Percentiles rank a stretch among this genome's conserved stretches.
These are phyloP conservation scores for Aspergillus felis DNA, from an alignment of 2,329 filamentous ascomycete genomes.

Conservation along the genomic window DNA sequence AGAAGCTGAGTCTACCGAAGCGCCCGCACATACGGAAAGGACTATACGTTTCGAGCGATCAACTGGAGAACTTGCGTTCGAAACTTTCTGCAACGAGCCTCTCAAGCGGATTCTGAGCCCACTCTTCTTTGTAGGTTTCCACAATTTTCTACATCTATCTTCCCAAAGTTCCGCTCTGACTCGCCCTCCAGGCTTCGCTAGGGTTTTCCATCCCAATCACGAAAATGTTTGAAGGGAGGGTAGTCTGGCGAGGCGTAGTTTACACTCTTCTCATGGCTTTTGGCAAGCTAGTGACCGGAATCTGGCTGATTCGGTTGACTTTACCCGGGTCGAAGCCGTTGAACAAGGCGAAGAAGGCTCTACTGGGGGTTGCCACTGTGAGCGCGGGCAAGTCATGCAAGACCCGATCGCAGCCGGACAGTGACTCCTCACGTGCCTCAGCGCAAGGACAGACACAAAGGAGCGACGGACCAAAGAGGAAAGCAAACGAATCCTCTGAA, in stretches of 20 bases:
- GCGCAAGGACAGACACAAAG: neutral
- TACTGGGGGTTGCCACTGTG: neutral
- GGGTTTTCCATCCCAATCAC: conserved; percentile 76
- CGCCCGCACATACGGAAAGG: neutral
- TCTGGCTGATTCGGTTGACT: conserved; percentile 51
- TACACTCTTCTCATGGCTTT: conserved; percentile 69
- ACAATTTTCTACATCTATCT: neutral
- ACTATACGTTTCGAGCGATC: neutral
- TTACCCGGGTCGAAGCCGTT: neutral
- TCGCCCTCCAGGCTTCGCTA: conserved; percentile 49
- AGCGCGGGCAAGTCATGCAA: neutral
- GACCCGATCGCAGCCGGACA: neutral
- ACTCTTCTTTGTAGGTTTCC: conserved; percentile 63
- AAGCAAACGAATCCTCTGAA: neutral
- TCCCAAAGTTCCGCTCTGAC: neutral
- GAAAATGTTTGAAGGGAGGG: conserved; percentile 59
- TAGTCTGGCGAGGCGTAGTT: conserved; percentile 70
- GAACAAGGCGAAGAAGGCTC: neutral
- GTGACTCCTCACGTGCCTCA: neutral
- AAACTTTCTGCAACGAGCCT: conserved; percentile 44
- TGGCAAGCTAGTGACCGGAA: conserved; percentile 57
- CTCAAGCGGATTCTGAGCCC: conserved; percentile 59
- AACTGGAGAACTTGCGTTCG: conserved; percentile 36
- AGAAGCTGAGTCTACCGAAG: neutral
- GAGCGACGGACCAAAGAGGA: neutral